Conservation (phyloP, 148 eudicot species). For the Rhododendron molle region DNA sequence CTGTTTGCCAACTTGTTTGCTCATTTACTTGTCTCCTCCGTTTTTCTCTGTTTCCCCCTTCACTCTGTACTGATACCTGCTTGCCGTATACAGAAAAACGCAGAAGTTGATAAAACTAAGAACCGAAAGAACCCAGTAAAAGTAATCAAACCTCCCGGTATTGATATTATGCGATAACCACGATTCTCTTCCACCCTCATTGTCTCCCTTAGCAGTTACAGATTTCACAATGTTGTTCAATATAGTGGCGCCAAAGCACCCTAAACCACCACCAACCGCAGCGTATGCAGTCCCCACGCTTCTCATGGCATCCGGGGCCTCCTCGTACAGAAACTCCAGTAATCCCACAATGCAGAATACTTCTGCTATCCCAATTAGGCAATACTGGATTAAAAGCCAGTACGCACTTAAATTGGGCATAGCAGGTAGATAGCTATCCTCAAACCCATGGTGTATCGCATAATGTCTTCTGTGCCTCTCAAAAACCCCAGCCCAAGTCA, state of each 20-base stretch:
- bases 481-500: constrained; percentile 70
- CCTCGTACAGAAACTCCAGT: constrained; percentile 78
- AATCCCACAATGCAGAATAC: constrained; percentile 79
- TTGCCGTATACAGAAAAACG: constrained; percentile 55
- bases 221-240: constrained; percentile 62
- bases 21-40: constrained; percentile 5
- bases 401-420: constrained; percentile 74
- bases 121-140: constrained; percentile 72
- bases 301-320: constrained; percentile 89
- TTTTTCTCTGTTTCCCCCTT: constrained; percentile 20
- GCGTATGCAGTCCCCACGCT: constrained; percentile 86
- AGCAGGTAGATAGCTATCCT: constrained; percentile 49
- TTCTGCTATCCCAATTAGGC: constrained; percentile 81
- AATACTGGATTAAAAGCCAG: constrained; percentile 82
- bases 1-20: neutral
- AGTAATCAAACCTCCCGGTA: constrained; percentile 68
- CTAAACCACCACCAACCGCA: constrained; percentile 80
- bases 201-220: constrained; percentile 28
- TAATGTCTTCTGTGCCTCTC: constrained; percentile 73
- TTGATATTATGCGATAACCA: constrained; percentile 91
- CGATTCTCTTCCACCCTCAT: constrained; percentile 26
- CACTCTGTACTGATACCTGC: constrained; percentile 50
- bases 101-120: constrained; percentile 60
- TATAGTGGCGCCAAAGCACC: constrained; percentile 71
- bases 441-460: constrained; percentile 57